Percentiles rank a stretch among this genome's conserved stretches.
phyloP scores from a whole-genome alignment of 495 filamentous ascomycete species.

The Hyaloscypha variabilis region DNA sequence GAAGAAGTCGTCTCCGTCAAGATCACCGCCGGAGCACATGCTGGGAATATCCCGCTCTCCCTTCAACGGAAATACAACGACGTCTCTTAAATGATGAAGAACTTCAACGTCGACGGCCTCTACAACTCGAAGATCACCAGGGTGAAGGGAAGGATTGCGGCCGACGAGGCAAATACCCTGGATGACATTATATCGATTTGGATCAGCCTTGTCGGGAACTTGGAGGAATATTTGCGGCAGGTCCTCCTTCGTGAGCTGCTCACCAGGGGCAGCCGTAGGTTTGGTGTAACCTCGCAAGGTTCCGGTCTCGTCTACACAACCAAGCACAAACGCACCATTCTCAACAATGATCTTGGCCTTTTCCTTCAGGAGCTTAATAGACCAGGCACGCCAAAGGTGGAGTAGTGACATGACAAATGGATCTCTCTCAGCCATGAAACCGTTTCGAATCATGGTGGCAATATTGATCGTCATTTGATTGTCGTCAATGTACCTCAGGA shows the following conservation, averaged over 20 bases:
- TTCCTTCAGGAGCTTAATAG: conserved; percentile 84
- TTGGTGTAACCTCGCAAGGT: conserved; percentile 70
- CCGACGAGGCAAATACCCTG: conserved; percentile 81
- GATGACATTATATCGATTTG: conserved; percentile 60
- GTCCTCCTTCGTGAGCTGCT: conserved; percentile 38
- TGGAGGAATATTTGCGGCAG: conserved; percentile 92
- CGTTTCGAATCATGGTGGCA: conserved; percentile 72
- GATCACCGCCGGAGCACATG: conserved; percentile 95
- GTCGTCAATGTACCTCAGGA: conserved; percentile 79
- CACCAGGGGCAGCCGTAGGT: conserved; percentile 20
- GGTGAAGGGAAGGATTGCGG: conserved; percentile 92
- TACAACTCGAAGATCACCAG: conserved; percentile 90
- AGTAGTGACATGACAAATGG: conserved; percentile 82
- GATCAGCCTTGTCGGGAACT: conserved; percentile 56
- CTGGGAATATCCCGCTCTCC: conserved; percentile 85
- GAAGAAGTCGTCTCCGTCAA: conserved; percentile 95
- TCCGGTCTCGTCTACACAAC: conserved; percentile 82
- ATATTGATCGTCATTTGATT: conserved; percentile 78
- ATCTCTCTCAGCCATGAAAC: conserved; percentile 74
- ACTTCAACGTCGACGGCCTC: conserved; percentile 75
- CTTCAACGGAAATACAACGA: conserved; percentile 82
- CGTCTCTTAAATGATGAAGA: conserved; percentile 76
- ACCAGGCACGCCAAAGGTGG: conserved; percentile 79
- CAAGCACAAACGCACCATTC: conserved; percentile 84
- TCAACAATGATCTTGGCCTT: conserved; percentile 86